These are phyloP conservation scores for Periconia sp. DNA, from an alignment of 2,329 filamentous ascomycete genomes.

Conservation along the genomic window DNA sequence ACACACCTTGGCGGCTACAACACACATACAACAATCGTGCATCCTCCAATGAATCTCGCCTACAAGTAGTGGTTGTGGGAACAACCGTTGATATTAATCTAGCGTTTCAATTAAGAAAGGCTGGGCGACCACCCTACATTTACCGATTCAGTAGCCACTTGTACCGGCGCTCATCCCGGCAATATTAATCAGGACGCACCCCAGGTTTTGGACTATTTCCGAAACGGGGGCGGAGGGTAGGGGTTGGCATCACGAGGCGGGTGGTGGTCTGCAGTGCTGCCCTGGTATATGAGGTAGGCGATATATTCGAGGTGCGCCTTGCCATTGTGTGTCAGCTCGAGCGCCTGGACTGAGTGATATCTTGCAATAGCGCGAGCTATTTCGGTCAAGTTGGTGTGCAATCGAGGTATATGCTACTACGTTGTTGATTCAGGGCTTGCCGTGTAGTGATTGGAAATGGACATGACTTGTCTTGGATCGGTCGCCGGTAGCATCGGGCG, in stretches of 20 bases:
- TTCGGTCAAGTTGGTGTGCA: too few species aligned
- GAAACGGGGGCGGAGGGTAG: slow-evolving; percentile 2
- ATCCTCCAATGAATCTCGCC: too few species aligned
- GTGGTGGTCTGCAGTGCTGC: slow-evolving; percentile 10
- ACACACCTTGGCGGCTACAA: background rate
- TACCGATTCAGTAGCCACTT: slow-evolving; percentile 1
- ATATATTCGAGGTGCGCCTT: too few species aligned
- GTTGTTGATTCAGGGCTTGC: too few species aligned
- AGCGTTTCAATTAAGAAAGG: background rate
- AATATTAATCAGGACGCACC: slow-evolving; percentile 12
- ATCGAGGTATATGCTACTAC: too few species aligned
- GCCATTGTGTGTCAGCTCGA: background rate
- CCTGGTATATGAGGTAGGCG: slow-evolving; percentile 9
- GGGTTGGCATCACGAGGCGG: slow-evolving; percentile 1
- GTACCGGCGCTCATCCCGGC: background rate
- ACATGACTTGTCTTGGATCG: too few species aligned
- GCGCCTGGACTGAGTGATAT: too few species aligned
- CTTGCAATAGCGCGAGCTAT: too few species aligned
- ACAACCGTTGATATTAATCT: slow-evolving; percentile 2
- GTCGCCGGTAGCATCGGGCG: too few species aligned
- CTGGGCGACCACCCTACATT: background rate
- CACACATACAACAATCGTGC: background rate
- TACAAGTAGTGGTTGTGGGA: too few species aligned
- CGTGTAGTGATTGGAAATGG: too few species aligned
- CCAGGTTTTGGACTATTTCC: slow-evolving; percentile 4